Evolutionary conservation across 371 early-diverging fungal species (phyloP).

Genomic region (Polyrhizophydium stewartii): DNA sequence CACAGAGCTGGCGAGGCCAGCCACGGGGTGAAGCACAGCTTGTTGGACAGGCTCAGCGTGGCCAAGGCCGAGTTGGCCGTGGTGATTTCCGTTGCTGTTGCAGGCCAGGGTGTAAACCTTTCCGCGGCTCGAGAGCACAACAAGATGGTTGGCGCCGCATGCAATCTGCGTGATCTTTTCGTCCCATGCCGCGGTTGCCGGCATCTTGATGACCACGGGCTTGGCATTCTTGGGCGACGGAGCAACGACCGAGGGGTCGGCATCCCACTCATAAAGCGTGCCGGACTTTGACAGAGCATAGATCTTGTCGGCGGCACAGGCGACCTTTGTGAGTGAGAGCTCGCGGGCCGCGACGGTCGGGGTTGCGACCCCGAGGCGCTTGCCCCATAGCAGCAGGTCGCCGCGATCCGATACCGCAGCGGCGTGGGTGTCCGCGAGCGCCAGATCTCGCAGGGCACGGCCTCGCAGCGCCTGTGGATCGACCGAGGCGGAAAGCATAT

Average conservation of each 20-base stretch:
- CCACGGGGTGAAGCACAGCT: neutral
- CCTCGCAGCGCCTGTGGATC: conserved; percentile 4
- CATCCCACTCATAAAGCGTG: neutral
- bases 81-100: conserved; percentile 10
- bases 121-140: conserved; percentile 25
- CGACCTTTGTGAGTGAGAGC: conserved; percentile 15
- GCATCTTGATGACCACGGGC: neutral
- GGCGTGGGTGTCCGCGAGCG: conserved; percentile 9
- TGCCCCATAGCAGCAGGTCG: conserved; percentile 18
- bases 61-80: conserved; percentile 30
- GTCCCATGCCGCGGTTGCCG: neutral
- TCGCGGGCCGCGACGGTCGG: neutral
- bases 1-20: conserved; percentile 1
- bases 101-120: conserved; percentile 17
- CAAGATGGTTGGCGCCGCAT: conserved; percentile 27
- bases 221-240: neutral
- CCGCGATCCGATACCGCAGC: conserved; percentile 27
- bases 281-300: conserved; percentile 16
- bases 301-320: conserved; percentile 8
- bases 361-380: neutral
- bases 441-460: conserved; percentile 25
- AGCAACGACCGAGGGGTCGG: no score
- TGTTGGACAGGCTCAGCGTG: neutral
- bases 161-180: conserved; percentile 21
- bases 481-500: neutral